Evolutionary conservation across 768 basidiomycete genomes (phyloP), one percentile per base, ranked within the genome.

Genomic region (Dendrothele bispora): DNA sequence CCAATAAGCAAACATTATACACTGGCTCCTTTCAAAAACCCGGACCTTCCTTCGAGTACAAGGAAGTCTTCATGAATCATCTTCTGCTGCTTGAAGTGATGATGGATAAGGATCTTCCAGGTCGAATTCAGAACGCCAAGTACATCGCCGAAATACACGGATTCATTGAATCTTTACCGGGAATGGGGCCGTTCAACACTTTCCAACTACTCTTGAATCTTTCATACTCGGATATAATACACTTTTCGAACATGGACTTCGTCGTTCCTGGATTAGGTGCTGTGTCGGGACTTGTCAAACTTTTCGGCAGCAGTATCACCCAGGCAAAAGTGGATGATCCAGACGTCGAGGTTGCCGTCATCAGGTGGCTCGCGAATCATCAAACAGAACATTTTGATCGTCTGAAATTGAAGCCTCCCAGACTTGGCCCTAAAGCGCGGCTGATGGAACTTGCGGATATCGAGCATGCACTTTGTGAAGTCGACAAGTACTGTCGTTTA

Each of bases 381-480:
- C 89, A 91, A 58, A 51, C 69, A 25, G 60, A 73, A 5, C 83
- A 87, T 48, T 89, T 88, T 57, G 58, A 72, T 37, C 78, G 84
- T 14, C 68, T 86, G 27, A 79, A 80, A 3, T 57, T 85, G 34
- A 47, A 66, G 0, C 81, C 84, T 52, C 66, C 72, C 0, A 77
- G 75, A 15, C 65, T 85, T 10, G 80, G 83, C 15, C 71, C 74
- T 0, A 50, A 72, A 3, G 55, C 59, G 14, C 67, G 78, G 11
- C 77, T 78, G 6, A 79, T 86, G 72, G 73, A 75, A 54, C 66
- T 88, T 40, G 79, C 82, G 29, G 89, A 91, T 60, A 69, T 91
- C 44, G 89, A 91, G 67, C 89, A 91, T 60, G 72, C 82, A 1
- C 65, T 91, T 14, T 91, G 89, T 65, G 89, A 91, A 60, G 72